These are phyloP conservation scores for Oryza officinalis DNA, from an alignment of 176 grass and related monocot genomes.

Conservation along the genomic window DNA sequence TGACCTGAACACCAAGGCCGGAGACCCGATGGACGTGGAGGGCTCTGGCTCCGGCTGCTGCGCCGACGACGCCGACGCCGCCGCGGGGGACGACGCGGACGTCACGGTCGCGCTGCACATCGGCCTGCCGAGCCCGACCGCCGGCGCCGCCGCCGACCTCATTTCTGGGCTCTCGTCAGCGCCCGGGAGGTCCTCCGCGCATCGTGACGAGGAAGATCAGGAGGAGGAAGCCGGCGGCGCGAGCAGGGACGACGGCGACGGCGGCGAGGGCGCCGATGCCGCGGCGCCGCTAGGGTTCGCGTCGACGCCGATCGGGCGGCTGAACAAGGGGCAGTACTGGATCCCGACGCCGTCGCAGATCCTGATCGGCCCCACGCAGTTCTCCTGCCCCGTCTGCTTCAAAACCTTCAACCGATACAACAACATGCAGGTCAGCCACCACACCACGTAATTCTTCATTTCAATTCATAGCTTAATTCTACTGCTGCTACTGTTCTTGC, in stretches of 20 bases:
- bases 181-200: not conserved
- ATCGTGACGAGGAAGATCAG: not conserved
- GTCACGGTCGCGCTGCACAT: constrained; percentile 82
- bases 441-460: not conserved
- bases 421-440: constrained; percentile 84
- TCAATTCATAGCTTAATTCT: not conserved
- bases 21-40: constrained; percentile 58
- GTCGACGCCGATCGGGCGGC: constrained; percentile 59
- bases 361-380: constrained; percentile 88
- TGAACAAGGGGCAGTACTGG: constrained; percentile 91
- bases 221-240: not conserved
- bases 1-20: constrained; percentile 45
- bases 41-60: not conserved
- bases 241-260: not conserved
- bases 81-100: constrained; percentile 7
- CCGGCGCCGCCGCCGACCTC: constrained; percentile 45
- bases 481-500: not conserved
- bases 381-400: constrained; percentile 90
- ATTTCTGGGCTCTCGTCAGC: constrained; percentile 40
- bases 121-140: constrained; percentile 61
- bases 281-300: constrained; percentile 59
- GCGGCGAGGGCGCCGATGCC: not conserved
- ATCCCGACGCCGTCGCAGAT: constrained; percentile 97
- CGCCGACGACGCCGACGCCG: not conserved
- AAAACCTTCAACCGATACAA: constrained; percentile 99